A percentile compares a stretch with the other conserved stretches of the same genome.
Conservation (phyloP, 148 eudicot genomes). For the Rhododendron vialii region DNA sequence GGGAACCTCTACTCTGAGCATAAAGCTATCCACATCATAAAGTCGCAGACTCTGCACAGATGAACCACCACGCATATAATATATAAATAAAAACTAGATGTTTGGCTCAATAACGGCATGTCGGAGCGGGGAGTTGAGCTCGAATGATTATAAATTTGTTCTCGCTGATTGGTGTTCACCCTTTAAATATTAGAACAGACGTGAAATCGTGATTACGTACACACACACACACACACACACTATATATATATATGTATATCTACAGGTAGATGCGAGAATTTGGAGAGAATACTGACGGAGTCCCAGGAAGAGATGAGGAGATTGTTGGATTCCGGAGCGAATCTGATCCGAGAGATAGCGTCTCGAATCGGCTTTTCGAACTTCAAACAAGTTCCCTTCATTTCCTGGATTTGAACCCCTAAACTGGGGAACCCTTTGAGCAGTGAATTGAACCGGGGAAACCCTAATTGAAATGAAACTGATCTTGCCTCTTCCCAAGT, state of each 20-base stretch:
- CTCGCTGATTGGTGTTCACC: too few relatives aligned
- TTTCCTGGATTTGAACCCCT: constrained; percentile 15
- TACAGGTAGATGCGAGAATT: not conserved
- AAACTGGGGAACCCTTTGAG: not conserved
- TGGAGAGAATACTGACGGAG: constrained; percentile 39
- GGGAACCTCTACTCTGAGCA: constrained; percentile 48
- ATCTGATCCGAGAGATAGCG: constrained; percentile 66
- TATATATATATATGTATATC: not conserved
- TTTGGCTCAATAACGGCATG: too few relatives aligned
- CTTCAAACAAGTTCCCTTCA: constrained; percentile 37
- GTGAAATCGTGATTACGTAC: not conserved
- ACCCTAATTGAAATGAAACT: not conserved
- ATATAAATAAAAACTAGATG: not conserved
- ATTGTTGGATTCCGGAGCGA: constrained; percentile 65
- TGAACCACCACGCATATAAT: not conserved
- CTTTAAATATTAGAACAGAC: not conserved
- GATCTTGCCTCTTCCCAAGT: not conserved
- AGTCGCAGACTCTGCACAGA: constrained; percentile 54
- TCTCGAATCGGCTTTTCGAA: constrained; percentile 56
- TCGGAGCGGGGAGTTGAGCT: too few relatives aligned
- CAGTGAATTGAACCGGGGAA: too few relatives aligned
- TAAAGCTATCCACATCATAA: constrained; percentile 50
- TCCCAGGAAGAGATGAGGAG: constrained; percentile 93
- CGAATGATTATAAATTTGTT: too few relatives aligned
- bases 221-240: too few relatives aligned